A percentile compares a stretch with the other conserved stretches of the same genome.
Evolutionary conservation across 345 rosid species (phyloP).

Genomic region (Linum trigynum): DNA sequence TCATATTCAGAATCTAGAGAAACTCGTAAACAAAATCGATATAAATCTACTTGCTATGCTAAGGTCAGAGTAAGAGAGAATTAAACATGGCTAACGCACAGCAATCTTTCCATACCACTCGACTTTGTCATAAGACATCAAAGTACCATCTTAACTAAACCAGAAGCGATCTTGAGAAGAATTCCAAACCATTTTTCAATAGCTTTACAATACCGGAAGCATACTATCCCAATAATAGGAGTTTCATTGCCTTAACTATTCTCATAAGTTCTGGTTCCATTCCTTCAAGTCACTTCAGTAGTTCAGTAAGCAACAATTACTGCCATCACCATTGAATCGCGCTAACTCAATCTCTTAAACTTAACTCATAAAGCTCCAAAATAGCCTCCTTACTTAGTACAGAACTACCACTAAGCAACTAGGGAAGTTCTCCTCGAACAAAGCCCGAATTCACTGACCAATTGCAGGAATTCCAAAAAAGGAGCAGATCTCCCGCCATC

Average conservation of each 20-base stretch:
- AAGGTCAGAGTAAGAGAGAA: not conserved
- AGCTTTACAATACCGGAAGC: not conserved
- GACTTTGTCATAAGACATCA: not conserved
- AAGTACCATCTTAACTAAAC: not conserved
- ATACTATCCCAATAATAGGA: no score
- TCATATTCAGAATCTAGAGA: not conserved
- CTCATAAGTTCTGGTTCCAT: not conserved
- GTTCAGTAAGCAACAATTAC: no score
- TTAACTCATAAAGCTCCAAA: no score
- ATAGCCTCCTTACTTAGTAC: no score
- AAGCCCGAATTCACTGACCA: no score
- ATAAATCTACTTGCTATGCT: not conserved
- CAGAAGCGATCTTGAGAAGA: not conserved
- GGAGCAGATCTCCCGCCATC: constrained; percentile 24
- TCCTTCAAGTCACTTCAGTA: not conserved
- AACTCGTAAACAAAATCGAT: not conserved
- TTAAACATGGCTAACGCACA: not conserved
- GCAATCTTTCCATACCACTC: not conserved
- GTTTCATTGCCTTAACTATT: not conserved
- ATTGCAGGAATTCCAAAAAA: not conserved
- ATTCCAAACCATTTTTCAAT: not conserved
- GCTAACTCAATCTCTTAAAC: no score
- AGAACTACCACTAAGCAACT: no score
- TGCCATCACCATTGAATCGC: no score
- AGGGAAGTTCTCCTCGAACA: no score